Base-by-base conservation (phyloP, 257 asterid genomes). In the Nicotiana noctiflora region DNA sequence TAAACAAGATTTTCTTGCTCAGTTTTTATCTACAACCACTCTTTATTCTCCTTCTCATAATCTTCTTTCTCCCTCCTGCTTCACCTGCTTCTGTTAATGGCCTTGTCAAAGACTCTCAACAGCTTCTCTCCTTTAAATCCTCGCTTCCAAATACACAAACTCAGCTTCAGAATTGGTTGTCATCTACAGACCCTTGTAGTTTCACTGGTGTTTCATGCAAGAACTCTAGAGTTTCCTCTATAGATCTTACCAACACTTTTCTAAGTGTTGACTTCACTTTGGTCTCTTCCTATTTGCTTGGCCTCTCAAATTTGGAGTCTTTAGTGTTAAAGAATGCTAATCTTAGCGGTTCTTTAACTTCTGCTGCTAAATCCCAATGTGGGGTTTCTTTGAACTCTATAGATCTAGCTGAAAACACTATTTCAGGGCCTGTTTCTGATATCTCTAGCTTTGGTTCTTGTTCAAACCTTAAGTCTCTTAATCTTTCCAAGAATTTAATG, bases 361-460 rank as follows among this genome's bases (percentile, higher is more conserved):
- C 93, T 14, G 21, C 68, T 12, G 72, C 89, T 8, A 87, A 86
- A 83, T 66, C 86, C 82, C 79, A 90, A 32, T 93, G 99, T 77
- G 52, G 80, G 13, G 65, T 55, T 27, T 52, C 76, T 8, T 68
- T 95, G 21, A 82, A 55, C 49, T 83, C 83, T 0, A 12, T 95
- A 86, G 99, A 95, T 95, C 98, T 95, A 78, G 86, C 99, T 15
- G 92, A 72, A 27, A 95, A 95, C 84, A 62, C 84, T 77, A 79
- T 95, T 83, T 88, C 99, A 11, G 98, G 99, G 3, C 89, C 93
- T 1, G 65, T 90, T 29, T 56, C 90, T 44, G 97, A 92, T 79
- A 62, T 93, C 49, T 66, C 90, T 11, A 78, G 86, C 29, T 85
- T 95, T 34, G 90, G 86, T 12, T 83, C 76, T 64, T 95, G 99